Base-by-base conservation (phyloP, 257 asterid species). In the Rubia yunnanensis region DNA sequence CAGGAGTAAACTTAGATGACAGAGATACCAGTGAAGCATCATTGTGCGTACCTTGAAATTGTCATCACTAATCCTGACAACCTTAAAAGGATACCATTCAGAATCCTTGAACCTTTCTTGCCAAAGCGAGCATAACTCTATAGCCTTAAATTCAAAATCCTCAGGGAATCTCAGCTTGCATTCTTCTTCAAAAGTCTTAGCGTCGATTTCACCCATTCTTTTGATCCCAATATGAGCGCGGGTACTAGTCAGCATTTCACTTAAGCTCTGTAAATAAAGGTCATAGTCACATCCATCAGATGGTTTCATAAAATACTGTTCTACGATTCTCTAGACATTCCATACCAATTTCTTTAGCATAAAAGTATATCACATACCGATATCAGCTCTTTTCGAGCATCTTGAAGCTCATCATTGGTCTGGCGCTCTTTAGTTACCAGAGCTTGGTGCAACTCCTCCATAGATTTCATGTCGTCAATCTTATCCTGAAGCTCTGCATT, bases 151-250 rank as follows among this genome's bases (percentile, higher is more conserved):
- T 0, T 81, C 88, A 59, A 81, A 87, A 73, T 87, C 96, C 36
- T 75, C 83, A 17, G 53, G 53, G 26, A 67, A 88, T 56, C 70
- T 82, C 67, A 20, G 44, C 72, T 83, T 83, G 82, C 96, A 86
- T 31, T 74, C 78, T 15, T 53, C 73, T 74, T 75, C 79, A 63
- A 91, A 86, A 50, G 85, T 69, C 79, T 83, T 84, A 11, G 71
- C 75, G 38, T 91, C 91, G 13, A 88, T 70, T 54, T 86, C 98
- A 2, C 91, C 95, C 95, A 86, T 88, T 64, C 92, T 76, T 75
- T 84, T 88, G 30, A 91, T 73, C 66, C 96, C 94, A 39, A 86
- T 86, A 64, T 60, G 81, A 6, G 79, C 79, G 35, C 86, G 86
- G 48, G 22, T 49, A 70, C 86, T 79, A 22, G n/a, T 74, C 74